Base-by-base conservation (phyloP, 164 flowering plant species). In the Kingdonia uniflora region DNA sequence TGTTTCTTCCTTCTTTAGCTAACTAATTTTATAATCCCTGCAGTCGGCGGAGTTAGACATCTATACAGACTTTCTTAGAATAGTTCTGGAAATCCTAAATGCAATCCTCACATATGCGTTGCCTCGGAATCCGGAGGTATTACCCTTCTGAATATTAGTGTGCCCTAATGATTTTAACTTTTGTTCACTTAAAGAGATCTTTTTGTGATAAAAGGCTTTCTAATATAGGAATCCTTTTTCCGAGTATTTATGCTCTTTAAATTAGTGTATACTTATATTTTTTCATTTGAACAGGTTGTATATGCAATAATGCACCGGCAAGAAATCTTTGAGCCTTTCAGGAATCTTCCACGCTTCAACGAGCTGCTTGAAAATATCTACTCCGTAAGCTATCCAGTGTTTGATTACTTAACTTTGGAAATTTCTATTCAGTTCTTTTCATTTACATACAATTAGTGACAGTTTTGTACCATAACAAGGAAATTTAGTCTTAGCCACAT, bases 221-320 rank as follows among this genome's bases (percentile, higher is more conserved):
- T 29, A 8, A 29, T 29, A 29, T 29, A 29, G 8, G 35, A 29
- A 8, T 29, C 35, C 4, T 7, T 3, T 40, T 16, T 23, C 14
- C 14, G 3, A 7, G 14, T 17, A 0, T 41, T 4, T 26, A 21
- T 41, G n/a, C 14, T 35, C 24, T 58, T 61, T 44, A n/a, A n/a
- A n/a, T n/a, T n/a, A n/a, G n/a, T n/a, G n/a, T 38, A 4, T 19
- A 29, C 61, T 11, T 53, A n/a, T 23, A 6, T 26, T 19, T 59
- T 22, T 60, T 35, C 22, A 19, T 39, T 60, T 44, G 45, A 39
- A 59, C 76, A 92, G 98, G 92, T 88, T 67, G 82, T 92, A 25
- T 92, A 92, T 71, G 98, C 98, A 37, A 74, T 92, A 64, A 75
- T 92, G 94, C 98, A 92, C 70, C 61, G 91, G 60, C 89, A 92